These are phyloP conservation scores for Ambrosia artemisiifolia DNA, from an alignment of 129 eudicot genomes.

Conservation along the genomic window DNA sequence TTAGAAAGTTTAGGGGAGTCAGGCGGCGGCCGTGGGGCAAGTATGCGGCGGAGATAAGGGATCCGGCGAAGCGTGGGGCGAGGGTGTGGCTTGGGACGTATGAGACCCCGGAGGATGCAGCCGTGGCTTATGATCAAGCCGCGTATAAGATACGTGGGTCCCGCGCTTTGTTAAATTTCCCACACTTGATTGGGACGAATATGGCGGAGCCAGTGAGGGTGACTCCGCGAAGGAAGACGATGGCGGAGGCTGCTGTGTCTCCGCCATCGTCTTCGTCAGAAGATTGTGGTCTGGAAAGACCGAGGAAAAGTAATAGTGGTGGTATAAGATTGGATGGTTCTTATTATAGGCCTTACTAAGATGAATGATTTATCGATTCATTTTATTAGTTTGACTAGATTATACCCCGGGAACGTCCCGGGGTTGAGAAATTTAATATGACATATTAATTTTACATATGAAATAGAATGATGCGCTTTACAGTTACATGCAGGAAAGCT, in stretches of 20 bases:
- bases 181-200: conserved; percentile 39
- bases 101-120: conserved; percentile 51
- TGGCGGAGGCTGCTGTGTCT: not conserved
- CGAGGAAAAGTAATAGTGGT: conserved; percentile 1
- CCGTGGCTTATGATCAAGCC: conserved; percentile 48
- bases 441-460: no score
- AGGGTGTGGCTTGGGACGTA: conserved; percentile 52
- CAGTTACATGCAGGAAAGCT: no score
- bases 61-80: conserved; percentile 42
- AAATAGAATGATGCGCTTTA: no score
- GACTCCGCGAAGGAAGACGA: conserved; percentile 26
- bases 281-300: not conserved
- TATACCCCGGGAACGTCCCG: no score
- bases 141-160: conserved; percentile 51
- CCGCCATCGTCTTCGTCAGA: conserved; percentile 33
- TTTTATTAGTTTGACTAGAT: no score
- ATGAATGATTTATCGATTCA: conserved; percentile 2
- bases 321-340: conserved; percentile 3
- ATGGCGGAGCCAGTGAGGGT: conserved; percentile 40
- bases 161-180: conserved; percentile 39
- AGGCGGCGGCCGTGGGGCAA: conserved; percentile 52
- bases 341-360: conserved; percentile 19
- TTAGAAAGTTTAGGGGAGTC: conserved; percentile 38
- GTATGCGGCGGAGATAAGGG: conserved; percentile 51
- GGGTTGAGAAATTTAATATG: no score